Conservation (phyloP, 768 basidiomycete species). For the Lactarius hatsudake region DNA sequence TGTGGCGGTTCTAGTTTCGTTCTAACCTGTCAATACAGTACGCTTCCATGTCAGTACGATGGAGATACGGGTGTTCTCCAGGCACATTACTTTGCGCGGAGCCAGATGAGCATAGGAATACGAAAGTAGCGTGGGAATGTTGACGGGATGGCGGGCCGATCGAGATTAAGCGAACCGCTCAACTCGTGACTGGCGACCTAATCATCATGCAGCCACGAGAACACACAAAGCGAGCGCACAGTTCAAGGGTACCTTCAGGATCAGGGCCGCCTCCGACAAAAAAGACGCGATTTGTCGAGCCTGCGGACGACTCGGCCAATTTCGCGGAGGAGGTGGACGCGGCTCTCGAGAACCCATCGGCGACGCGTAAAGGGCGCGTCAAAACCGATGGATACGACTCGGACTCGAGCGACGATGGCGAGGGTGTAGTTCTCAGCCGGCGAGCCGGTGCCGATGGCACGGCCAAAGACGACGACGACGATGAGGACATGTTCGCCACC, state of each 20-base stretch:
- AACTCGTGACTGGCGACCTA: not conserved
- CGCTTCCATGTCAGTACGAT: not conserved
- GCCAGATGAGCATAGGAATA: no score
- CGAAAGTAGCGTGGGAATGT: not conserved
- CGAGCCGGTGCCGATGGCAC: slow-evolving; percentile 44
- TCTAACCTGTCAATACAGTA: not conserved
- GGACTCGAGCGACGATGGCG: slow-evolving; percentile 92
- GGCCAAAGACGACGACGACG: slow-evolving; percentile 51
- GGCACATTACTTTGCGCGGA: no score
- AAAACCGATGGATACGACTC: slow-evolving; percentile 89
- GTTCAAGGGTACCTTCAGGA: slow-evolving; percentile 1
- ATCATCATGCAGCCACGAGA: slow-evolving; percentile 31
- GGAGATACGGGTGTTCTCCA: no score
- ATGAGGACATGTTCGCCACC: slow-evolving; percentile 81
- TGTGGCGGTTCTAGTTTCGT: not conserved
- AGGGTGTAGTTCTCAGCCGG: slow-evolving; percentile 87
- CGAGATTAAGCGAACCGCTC: not conserved
- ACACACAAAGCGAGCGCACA: slow-evolving; percentile 24
- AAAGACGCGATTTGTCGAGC: slow-evolving; percentile 78
- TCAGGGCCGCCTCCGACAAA: slow-evolving; percentile 42
- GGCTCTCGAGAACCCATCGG: slow-evolving; percentile 63
- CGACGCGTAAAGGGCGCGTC: slow-evolving; percentile 66
- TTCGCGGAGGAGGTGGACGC: slow-evolving; percentile 80
- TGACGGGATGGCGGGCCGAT: not conserved
- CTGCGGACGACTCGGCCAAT: slow-evolving; percentile 66